Evolutionary conservation across 1,139 yeast genomes (phyloP).

Genomic region (Sugiyamaella paludigena): DNA sequence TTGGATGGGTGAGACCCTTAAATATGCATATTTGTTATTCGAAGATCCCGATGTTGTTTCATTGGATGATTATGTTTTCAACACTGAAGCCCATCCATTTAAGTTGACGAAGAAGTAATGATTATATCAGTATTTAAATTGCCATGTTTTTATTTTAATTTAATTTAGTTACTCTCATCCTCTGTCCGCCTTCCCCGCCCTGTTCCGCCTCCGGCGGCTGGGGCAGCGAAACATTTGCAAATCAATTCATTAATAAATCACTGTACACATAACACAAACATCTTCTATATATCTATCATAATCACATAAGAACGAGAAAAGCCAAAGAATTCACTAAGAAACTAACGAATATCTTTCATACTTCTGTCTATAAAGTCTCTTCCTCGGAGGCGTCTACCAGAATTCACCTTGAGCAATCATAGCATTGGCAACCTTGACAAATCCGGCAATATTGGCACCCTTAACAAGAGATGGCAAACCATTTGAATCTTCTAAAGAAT

Average conservation of each 20-base stretch:
- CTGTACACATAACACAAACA: slow-evolving; percentile 3
- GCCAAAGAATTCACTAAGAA: background rate
- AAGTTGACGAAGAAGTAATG: background rate
- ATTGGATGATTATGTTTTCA: slow-evolving; percentile 68
- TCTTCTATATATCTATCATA: slow-evolving; percentile 6
- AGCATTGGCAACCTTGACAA: slow-evolving; percentile 96
- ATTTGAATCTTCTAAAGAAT: slow-evolving; percentile 74
- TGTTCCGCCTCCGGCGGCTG: background rate
- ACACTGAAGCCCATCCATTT: slow-evolving; percentile 81
- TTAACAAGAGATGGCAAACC: slow-evolving; percentile 88
- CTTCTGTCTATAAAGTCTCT: background rate
- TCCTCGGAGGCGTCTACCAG: slow-evolving; percentile 37
- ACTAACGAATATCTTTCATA: background rate
- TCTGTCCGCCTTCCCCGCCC: no score
- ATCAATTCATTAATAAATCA: slow-evolving; percentile 2
- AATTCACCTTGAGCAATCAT: slow-evolving; percentile 97
- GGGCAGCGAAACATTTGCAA: slow-evolving; percentile 2
- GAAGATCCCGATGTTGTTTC: slow-evolving; percentile 58
- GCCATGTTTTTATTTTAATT: background rate
- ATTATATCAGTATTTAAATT: background rate
- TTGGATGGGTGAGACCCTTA: slow-evolving; percentile 80
- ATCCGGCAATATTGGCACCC: slow-evolving; percentile 99
- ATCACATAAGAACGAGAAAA: slow-evolving; percentile 9
- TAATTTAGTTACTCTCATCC: no score
- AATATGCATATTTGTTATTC: slow-evolving; percentile 68